Percentiles rank a stretch among this genome's conserved stretches.
Evolutionary conservation across 768 basidiomycete genomes (phyloP).

Genomic region (Rhodosporidiobolus sp.): DNA sequence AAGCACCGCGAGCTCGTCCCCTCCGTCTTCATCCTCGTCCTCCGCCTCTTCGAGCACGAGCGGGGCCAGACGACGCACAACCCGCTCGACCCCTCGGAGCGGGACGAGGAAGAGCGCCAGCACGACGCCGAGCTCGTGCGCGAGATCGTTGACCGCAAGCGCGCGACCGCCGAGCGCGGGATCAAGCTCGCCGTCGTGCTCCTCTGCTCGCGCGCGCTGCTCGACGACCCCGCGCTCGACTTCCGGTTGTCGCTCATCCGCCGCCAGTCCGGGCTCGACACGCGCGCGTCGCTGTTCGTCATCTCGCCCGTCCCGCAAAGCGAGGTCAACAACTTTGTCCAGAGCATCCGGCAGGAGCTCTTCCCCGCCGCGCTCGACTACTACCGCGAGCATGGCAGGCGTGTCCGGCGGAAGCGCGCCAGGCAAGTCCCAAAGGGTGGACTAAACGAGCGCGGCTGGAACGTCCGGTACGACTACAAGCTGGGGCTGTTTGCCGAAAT

Average conservation of each 20-base stretch:
- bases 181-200: constrained; percentile 94
- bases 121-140: constrained; percentile 72
- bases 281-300: constrained; percentile 87
- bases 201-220: constrained; percentile 78
- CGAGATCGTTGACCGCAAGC: constrained; percentile 76
- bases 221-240: constrained; percentile 84
- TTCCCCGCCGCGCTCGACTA: constrained; percentile 88
- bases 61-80: constrained; percentile 50
- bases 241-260: constrained; percentile 79
- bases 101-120: constrained; percentile 65
- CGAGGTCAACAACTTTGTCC: constrained; percentile 84
- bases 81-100: constrained; percentile 48
- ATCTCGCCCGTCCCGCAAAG: constrained; percentile 82
- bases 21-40: constrained; percentile 87
- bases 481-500: constrained; percentile 96
- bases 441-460: constrained; percentile 77
- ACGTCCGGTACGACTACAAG: constrained; percentile 94
- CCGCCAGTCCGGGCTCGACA: constrained; percentile 81
- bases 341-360: constrained; percentile 80
- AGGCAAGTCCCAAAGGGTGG: constrained; percentile 21
- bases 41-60: constrained; percentile 67
- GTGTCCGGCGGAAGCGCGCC: constrained; percentile 76
- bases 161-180: constrained; percentile 71
- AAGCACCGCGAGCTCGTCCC: constrained; percentile 91
- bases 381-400: constrained; percentile 87